Conservation (phyloP, 345 rosid species). For the Gossypium thurberi region DNA sequence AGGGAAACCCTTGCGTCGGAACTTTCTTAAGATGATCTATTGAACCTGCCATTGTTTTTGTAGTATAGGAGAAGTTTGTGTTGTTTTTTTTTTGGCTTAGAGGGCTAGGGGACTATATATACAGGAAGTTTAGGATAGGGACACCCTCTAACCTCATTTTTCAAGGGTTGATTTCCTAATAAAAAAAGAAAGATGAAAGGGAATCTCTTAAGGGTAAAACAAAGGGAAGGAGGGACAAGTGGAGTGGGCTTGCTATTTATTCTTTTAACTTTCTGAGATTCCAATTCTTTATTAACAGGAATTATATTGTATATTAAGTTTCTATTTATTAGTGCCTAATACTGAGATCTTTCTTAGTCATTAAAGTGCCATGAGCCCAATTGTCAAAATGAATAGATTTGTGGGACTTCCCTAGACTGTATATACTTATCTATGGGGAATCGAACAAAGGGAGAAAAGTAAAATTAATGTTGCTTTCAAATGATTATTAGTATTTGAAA, state of each 20-base stretch:
- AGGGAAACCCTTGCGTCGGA: background rate
- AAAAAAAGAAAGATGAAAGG: background rate
- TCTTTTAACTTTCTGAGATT: background rate
- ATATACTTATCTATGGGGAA: background rate
- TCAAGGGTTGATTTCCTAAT: background rate
- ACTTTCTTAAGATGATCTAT: slow-evolving; percentile 3
- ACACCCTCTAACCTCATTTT: background rate
- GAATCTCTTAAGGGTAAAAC: background rate
- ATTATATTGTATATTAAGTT: background rate
- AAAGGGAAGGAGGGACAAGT: background rate
- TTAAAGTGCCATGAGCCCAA: background rate
- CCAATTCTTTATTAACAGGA: background rate
- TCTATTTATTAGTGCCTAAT: background rate
- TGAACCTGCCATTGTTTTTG: slow-evolving; percentile 3
- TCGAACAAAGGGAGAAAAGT: background rate
- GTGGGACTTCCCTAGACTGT: background rate
- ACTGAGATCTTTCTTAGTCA: background rate
- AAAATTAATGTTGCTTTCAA: background rate
- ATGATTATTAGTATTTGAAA: background rate
- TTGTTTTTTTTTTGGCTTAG: background rate
- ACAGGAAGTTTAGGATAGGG: background rate
- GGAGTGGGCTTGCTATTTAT: background rate
- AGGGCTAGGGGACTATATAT: background rate
- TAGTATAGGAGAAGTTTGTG: background rate
- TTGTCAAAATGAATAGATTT: background rate